Evolutionary conservation across 768 basidiomycete genomes (phyloP).

Genomic region (Mycena sanguinolenta): DNA sequence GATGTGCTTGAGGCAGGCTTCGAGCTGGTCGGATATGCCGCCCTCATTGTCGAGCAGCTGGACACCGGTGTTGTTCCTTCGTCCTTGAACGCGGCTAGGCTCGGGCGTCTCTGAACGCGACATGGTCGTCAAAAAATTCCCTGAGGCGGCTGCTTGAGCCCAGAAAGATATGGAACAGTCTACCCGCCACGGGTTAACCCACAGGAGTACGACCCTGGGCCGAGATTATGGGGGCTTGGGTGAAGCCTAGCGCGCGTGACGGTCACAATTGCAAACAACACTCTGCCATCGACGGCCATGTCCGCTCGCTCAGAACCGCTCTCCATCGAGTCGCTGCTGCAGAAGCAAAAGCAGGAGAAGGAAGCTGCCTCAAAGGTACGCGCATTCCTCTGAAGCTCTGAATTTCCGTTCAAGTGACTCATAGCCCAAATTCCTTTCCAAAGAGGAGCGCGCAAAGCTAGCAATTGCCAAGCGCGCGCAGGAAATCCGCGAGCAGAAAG

Average conservation of each 20-base stretch:
- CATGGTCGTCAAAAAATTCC: neutral
- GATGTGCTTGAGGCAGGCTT: constrained; percentile 79
- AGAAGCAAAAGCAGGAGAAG: constrained; percentile 89
- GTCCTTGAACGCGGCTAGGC: constrained; percentile 70
- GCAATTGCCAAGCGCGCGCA: constrained; percentile 90
- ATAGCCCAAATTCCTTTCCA: constrained; percentile 95
- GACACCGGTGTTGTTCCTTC: constrained; percentile 63
- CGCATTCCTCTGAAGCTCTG: constrained; percentile 15
- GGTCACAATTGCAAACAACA: neutral
- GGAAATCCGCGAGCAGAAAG: constrained; percentile 83
- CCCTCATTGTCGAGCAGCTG: constrained; percentile 82
- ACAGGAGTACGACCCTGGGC: too few species aligned
- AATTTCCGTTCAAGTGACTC: constrained; percentile 29
- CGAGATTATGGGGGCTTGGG: too few species aligned
- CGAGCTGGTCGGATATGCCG: constrained; percentile 76
- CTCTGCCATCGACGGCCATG: constrained; percentile 52
- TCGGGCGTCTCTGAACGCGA: constrained; percentile 55
- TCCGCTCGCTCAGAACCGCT: constrained; percentile 73
- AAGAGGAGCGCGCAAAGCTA: constrained; percentile 89
- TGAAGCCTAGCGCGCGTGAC: neutral
- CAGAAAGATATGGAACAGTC: too few species aligned
- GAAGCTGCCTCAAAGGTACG: constrained; percentile 90
- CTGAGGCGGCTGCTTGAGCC: too few species aligned
- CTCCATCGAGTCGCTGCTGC: constrained; percentile 89
- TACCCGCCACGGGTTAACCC: too few species aligned